Conservation (phyloP, 2,329 filamentous ascomycete species). For the Talaromyces sp. region DNA sequence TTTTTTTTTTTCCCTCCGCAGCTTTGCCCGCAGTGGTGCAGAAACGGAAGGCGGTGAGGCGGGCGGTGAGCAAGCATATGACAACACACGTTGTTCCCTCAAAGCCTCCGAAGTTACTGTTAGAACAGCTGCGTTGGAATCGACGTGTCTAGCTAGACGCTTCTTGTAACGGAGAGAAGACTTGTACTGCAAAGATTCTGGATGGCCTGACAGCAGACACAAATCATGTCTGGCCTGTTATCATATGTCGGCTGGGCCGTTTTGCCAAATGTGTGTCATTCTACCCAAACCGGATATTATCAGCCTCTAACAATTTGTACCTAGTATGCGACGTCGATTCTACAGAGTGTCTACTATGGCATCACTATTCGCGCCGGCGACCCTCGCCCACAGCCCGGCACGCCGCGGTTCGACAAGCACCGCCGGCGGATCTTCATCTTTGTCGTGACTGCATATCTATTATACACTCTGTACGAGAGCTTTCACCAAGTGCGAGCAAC, state of each 20-base stretch:
- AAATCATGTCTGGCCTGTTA: conserved; percentile 41
- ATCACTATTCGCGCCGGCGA: conserved; percentile 86
- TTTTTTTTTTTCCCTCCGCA: conserved; percentile 26
- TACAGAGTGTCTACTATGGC: conserved; percentile 79
- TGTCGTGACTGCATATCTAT: conserved; percentile 77
- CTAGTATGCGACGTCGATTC: conserved; percentile 71
- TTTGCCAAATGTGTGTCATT: conserved; percentile 52
- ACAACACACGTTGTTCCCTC: neutral
- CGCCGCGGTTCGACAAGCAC: conserved; percentile 65
- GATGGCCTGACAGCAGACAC: neutral
- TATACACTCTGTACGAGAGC: conserved; percentile 90
- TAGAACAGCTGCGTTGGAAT: too few relatives aligned
- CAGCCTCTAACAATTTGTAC: conserved; percentile 3
- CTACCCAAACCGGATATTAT: neutral
- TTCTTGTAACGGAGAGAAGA: too few relatives aligned
- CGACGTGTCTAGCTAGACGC: too few relatives aligned
- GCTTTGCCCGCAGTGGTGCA: neutral
- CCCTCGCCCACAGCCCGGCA: conserved; percentile 66
- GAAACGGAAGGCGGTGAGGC: conserved; percentile 22
- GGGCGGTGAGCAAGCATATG: conserved; percentile 17
- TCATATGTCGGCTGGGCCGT: conserved; percentile 59
- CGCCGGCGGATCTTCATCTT: conserved; percentile 77
- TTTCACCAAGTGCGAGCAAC: conserved; percentile 70
- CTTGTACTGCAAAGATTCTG: too few relatives aligned
- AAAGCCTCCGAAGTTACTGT: too few relatives aligned